Conservation (phyloP, 495 filamentous ascomycete genomes). For the Aspergillus conjunctus region DNA sequence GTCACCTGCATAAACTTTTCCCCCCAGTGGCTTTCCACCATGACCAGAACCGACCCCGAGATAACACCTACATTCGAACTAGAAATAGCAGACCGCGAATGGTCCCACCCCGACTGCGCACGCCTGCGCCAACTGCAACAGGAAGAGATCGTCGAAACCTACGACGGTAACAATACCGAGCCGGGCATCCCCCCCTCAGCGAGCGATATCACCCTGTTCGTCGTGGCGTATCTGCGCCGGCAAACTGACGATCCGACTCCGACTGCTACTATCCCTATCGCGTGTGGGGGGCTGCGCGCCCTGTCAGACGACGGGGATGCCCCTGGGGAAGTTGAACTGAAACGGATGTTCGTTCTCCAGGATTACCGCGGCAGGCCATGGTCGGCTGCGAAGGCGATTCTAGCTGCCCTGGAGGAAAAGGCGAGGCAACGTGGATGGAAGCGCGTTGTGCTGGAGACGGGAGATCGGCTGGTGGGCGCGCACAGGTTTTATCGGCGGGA, state of each 20-base stretch:
- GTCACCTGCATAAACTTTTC: too few relatives aligned
- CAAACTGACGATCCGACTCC: neutral
- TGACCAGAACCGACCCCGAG: too few relatives aligned
- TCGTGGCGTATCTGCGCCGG: neutral
- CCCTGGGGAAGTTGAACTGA: neutral
- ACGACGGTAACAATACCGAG: neutral
- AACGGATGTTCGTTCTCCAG: conserved; percentile 1
- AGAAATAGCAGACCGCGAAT: neutral
- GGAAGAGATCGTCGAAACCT: neutral
- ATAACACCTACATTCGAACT: neutral
- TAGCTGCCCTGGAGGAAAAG: neutral
- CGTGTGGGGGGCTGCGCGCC: neutral
- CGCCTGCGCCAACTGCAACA: neutral
- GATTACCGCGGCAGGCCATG: neutral
- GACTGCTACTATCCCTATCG: neutral
- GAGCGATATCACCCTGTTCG: neutral
- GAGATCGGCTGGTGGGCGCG: neutral
- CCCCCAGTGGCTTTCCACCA: too few relatives aligned
- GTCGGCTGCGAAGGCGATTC: neutral
- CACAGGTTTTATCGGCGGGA: conserved; percentile 1
- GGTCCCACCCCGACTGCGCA: neutral
- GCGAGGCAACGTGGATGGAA: neutral
- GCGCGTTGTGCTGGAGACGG: conserved; percentile 7
- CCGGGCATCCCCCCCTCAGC: neutral
- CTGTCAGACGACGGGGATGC: neutral